phyloP scores from a whole-genome alignment of 192 early-diverging fungal genomes.

The Coemansia sp. region DNA sequence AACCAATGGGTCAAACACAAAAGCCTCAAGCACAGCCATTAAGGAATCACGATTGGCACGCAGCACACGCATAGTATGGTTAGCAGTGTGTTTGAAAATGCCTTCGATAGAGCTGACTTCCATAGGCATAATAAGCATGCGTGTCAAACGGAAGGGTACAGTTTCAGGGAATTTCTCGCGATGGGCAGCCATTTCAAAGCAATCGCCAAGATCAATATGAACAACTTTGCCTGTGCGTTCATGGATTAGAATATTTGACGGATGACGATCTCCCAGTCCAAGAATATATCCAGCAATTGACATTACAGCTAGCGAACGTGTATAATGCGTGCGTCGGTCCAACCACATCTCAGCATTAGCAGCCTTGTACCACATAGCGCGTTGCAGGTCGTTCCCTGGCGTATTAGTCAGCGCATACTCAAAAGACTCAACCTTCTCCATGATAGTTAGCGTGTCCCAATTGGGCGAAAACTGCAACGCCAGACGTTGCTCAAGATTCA shows the following conservation, averaged over 20 bases:
- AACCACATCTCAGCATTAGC: constrained; percentile 96
- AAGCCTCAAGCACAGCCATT: constrained; percentile 98
- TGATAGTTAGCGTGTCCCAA: constrained; percentile 86
- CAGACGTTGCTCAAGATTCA: constrained; percentile 90
- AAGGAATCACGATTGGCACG: constrained; percentile 94
- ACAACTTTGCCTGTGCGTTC: constrained; percentile 92
- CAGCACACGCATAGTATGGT: constrained; percentile 94
- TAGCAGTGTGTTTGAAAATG: constrained; percentile 91
- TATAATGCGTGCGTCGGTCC: constrained; percentile 97
- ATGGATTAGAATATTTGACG: constrained; percentile 96
- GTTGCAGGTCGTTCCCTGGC: constrained; percentile 94
- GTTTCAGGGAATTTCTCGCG: constrained; percentile 96
- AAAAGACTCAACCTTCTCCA: constrained; percentile 96
- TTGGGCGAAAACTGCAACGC: constrained; percentile 90
- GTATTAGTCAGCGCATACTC: constrained; percentile 91
- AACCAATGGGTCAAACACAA: constrained; percentile 88
- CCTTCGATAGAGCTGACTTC: constrained; percentile 96
- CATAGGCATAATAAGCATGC: constrained; percentile 98
- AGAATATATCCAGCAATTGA: constrained; percentile 99
- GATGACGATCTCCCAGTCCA: constrained; percentile 95
- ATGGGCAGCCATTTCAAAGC: constrained; percentile 96
- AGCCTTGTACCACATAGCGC: constrained; percentile 94
- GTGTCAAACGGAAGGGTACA: constrained; percentile 97
- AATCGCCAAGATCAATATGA: constrained; percentile 98
- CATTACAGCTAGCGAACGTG: constrained; percentile 93